phyloP scores from a whole-genome alignment of 2,329 filamentous ascomycete genomes.

The Fusarium hostae region DNA sequence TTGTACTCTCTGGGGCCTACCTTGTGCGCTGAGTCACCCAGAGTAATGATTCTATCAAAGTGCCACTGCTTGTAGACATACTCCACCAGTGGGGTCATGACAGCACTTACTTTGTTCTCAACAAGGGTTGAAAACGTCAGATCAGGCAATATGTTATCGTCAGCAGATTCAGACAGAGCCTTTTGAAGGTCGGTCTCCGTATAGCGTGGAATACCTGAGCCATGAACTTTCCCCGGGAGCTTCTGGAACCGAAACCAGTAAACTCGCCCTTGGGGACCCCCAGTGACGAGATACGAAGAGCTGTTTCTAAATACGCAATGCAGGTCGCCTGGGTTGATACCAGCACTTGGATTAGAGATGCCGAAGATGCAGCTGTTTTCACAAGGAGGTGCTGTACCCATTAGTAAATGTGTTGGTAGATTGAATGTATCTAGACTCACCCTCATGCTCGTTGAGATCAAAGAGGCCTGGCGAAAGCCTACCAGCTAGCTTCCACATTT shows the following conservation, averaged over 20 bases:
- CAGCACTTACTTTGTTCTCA: not conserved
- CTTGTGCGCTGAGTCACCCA: constrained; percentile 7
- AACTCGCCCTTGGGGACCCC: not conserved
- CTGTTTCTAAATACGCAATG: not conserved
- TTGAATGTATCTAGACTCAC: not conserved
- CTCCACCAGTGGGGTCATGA: not conserved
- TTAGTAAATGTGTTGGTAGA: not conserved
- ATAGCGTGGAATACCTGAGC: not conserved
- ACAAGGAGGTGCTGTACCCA: not conserved
- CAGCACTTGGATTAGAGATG: not conserved
- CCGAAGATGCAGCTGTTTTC: constrained; percentile 2
- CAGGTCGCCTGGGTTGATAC: not conserved
- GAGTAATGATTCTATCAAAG: not conserved
- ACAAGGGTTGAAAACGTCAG: not conserved
- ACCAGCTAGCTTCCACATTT: not conserved
- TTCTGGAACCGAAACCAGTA: constrained; percentile 11
- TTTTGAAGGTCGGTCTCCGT: not conserved
- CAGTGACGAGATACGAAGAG: not conserved
- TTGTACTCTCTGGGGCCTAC: accelerated
- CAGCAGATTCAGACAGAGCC: not conserved
- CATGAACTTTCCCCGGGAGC: not conserved
- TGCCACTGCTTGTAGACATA: constrained; percentile 6
- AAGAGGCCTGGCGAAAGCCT: not conserved
- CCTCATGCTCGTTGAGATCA: not conserved
- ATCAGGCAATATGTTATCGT: not conserved